These are phyloP conservation scores for Torulaspora gathmanii DNA, from an alignment of 805 yeast genomes.

Conservation along the genomic window DNA sequence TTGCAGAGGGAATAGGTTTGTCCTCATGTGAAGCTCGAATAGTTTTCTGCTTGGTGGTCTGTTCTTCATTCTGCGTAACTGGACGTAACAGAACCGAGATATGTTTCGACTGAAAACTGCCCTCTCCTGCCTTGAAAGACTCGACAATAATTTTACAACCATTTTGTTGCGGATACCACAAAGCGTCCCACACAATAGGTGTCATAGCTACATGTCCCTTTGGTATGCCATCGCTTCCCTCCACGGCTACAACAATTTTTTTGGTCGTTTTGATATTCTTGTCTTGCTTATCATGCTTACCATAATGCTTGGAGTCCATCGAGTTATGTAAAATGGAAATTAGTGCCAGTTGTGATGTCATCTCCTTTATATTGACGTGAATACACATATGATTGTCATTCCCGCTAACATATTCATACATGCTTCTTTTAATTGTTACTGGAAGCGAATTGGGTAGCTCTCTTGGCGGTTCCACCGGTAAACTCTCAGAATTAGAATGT, in stretches of 20 bases:
- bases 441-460: not conserved
- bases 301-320: constrained; percentile 14
- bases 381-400: constrained; percentile 1
- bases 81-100: constrained; percentile 7
- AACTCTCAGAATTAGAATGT: constrained; percentile 22
- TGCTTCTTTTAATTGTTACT: constrained; percentile 3
- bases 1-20: constrained; percentile 7
- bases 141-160: constrained; percentile 41
- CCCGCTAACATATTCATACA: not conserved
- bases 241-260: constrained; percentile 17
- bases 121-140: constrained; percentile 18
- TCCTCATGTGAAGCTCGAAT: not conserved
- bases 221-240: constrained; percentile 10
- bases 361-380: constrained; percentile 4
- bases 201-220: constrained; percentile 42
- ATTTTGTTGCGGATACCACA: constrained; percentile 42
- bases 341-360: constrained; percentile 27
- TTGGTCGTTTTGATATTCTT: constrained; percentile 17
- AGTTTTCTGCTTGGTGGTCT: not conserved
- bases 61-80: constrained; percentile 3
- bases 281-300: constrained; percentile 33
- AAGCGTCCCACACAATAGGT: constrained; percentile 39
- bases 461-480: constrained; percentile 9
- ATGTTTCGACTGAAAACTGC: not conserved
- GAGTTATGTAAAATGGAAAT: constrained; percentile 29